Conservation (phyloP, 495 filamentous ascomycete species). For the Letharia lupina region DNA sequence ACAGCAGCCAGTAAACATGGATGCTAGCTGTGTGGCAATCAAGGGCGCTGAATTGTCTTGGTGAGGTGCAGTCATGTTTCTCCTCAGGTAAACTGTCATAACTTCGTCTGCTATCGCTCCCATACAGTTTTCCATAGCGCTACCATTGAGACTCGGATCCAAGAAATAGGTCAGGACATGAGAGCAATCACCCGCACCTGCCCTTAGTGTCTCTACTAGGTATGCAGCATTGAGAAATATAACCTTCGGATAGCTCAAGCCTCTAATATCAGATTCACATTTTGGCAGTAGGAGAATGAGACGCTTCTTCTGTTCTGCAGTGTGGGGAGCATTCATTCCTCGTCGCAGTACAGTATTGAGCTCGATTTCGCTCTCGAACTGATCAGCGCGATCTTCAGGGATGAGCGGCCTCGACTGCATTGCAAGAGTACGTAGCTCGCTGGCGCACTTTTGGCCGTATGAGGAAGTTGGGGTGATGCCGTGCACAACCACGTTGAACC, state of each 20-base stretch:
- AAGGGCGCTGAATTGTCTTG: conserved; percentile 74
- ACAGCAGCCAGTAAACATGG: conserved; percentile 79
- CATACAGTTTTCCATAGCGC: conserved; percentile 80
- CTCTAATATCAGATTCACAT: conserved; percentile 66
- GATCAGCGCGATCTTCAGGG: conserved; percentile 73
- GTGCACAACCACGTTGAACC: conserved; percentile 95
- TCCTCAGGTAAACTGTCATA: conserved; percentile 63
- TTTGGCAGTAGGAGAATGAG: conserved; percentile 64
- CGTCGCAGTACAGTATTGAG: conserved; percentile 83
- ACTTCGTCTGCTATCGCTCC: conserved; percentile 66
- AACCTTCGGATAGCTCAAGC: conserved; percentile 74
- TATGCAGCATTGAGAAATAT: conserved; percentile 84
- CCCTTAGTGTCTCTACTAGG: conserved; percentile 75
- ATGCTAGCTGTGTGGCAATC: conserved; percentile 77
- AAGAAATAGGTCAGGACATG: conserved; percentile 84
- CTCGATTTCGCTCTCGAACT: conserved; percentile 89
- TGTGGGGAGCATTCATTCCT: conserved; percentile 66
- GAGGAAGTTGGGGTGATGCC: conserved; percentile 70
- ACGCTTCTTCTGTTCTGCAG: conserved; percentile 67
- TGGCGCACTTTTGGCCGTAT: conserved; percentile 55
- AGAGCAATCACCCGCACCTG: conserved; percentile 75
- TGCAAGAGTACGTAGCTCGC: conserved; percentile 73
- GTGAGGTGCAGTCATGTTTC: conserved; percentile 58
- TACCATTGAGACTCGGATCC: conserved; percentile 72
- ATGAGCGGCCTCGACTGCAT: conserved; percentile 78